Base-by-base conservation (phyloP, 495 filamentous ascomycete genomes). In the Xylaria venustula region DNA sequence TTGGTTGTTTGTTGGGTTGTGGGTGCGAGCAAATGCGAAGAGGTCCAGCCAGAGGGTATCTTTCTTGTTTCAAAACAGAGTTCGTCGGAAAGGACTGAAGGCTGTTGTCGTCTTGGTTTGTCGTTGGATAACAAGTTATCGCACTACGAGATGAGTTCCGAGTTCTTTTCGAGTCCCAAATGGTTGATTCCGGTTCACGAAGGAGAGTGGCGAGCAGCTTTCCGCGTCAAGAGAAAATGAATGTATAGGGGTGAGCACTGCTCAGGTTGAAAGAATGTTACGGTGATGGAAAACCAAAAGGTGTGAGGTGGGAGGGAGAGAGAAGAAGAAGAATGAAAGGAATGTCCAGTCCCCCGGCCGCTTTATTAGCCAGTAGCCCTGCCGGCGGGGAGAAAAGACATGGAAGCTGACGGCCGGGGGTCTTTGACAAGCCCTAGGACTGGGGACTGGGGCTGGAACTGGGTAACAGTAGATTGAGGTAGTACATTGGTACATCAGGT, bases 161-260 rank as follows among this genome's bases (percentile, higher is more conserved):
- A 45, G 6, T 20, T 45, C 22, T 36, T 28, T 40, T 17, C 5
- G 19, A 45, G 6, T 20, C 22, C 22, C 51, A 17, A 17, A 36
- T 30, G 9, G 62, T 63, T 64, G 58, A 54, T 60, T 45, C 42
- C 26, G 41, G 26, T 47, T 61, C 41, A 30, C 62, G 64, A 71
- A 71, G 65, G 68, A 71, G 46, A 54, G 68, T 65, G 34, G 53
- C 20, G 53, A 64, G 67, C 58, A 67, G 61, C 56, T 65, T 48
- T 63, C 61, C 22, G 46, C 64, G 49, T n/a, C 36, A 54, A 23
- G n/a, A 57, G 71, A 36, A 54, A 61, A 74, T 59, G 73, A 73
- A 73, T 71, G 73, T 67, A 70, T 67, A 66, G 62, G 63, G 36
- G 68, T 67, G 73, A 76, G 75, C 74, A 62, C 67, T 67, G 72